Base-by-base conservation (phyloP, 345 rosid genomes). In the Gossypium turneri region DNA sequence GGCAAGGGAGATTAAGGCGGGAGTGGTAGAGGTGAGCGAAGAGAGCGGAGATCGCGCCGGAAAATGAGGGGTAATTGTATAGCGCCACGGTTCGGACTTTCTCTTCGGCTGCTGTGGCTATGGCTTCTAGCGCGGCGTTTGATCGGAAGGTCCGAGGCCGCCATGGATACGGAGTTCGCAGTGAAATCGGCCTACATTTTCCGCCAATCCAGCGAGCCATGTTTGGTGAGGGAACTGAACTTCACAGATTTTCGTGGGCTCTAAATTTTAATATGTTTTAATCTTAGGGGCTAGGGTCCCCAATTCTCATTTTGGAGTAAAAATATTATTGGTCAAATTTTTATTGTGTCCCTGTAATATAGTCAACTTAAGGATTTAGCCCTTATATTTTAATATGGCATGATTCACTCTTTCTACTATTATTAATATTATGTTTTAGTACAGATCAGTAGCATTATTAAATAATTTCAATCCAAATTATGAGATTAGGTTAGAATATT, bases 21-120 rank as follows among this genome's bases (percentile, higher is more conserved):
- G 90, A 84, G 84, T 90, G 97, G 83, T 86, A 91, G 81, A 88
- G 89, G 64, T 78, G 88, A 77, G 97, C 92, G 75, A 90, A 89
- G 82, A 92, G 83, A 81, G 97, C 94, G 12, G 92, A 88, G 80
- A 84, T 86, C 1, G 94, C 94, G 43, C 98, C 98, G 5, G 98
- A 87, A 83, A 88, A 87, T 0, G 97, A 94, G 1, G 98, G 97
- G 77, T 92, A 94, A 72, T 90, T 92, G 83, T 94, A 94, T 3
- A 91, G 86, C 2, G 84, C 90, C 65, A 90, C 55, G 70, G 84
- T 89, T 17, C 83, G 84, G 50, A 84, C 86, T 59, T 81, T 86
- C 77, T 88, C 89, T 76, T 87, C 92, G 2, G 79, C 61, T 5
- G 94, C 92, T 79, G 79, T 84, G 0, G 82, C 77, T 44, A 92